Evolutionary conservation across 1,139 yeast genomes (phyloP).

Genomic region (Arxiozyma telluris): DNA sequence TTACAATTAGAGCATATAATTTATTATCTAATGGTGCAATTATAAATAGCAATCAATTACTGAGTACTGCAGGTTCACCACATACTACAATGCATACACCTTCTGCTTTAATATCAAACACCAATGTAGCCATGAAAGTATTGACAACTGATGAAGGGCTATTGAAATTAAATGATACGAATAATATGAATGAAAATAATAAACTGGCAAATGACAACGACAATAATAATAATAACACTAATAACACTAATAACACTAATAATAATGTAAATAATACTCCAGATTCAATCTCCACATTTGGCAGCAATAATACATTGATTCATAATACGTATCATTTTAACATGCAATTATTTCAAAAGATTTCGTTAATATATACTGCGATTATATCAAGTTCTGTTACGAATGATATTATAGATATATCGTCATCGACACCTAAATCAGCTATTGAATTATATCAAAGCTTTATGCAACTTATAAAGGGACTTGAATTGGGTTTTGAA

Average conservation of each 20-base stretch:
- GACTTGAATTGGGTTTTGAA: constrained; percentile 26
- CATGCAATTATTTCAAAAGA: constrained; percentile 14
- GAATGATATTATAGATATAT: constrained; percentile 18
- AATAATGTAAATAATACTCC: constrained; percentile 5
- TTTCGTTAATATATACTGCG: constrained; percentile 26
- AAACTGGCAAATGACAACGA: not conserved
- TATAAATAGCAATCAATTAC: constrained; percentile 17
- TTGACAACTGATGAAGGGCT: not conserved
- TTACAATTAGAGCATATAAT: constrained; percentile 26
- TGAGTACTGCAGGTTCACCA: constrained; percentile 20
- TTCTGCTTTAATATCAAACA: constrained; percentile 6
- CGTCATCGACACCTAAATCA: constrained; percentile 27
- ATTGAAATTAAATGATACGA: not conserved
- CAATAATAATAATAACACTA: not conserved
- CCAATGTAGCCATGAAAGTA: constrained; percentile 1
- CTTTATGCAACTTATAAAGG: constrained; percentile 28
- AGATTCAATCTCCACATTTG: constrained; percentile 3
- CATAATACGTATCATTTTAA: not conserved
- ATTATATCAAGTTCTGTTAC: constrained; percentile 16
- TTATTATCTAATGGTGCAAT: constrained; percentile 22
- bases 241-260: not conserved
- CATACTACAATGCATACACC: constrained; percentile 20
- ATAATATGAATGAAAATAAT: not conserved
- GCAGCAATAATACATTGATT: constrained; percentile 5
- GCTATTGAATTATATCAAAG: constrained; percentile 29